Evolutionary conservation across 1,139 yeast genomes (phyloP).

Genomic region (Waltiozyma sp.): DNA sequence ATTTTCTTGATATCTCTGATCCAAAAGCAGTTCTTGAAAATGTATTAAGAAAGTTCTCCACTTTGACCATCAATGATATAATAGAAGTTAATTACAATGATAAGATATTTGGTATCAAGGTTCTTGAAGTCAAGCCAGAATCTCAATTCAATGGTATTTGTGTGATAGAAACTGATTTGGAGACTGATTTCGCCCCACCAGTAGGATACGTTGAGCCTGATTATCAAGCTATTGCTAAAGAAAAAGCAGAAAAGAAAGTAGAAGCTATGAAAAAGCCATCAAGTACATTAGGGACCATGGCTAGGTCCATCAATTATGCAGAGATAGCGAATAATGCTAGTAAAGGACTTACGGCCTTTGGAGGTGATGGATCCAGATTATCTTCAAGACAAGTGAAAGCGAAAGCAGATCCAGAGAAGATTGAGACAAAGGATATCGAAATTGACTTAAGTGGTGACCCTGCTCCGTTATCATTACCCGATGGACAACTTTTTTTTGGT

Average conservation of each 20-base stretch:
- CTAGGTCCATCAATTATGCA: slow-evolving; percentile 61
- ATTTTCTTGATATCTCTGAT: slow-evolving; percentile 85
- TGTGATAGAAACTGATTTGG: slow-evolving; percentile 93
- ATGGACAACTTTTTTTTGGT: slow-evolving; percentile 86
- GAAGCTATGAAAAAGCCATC: slow-evolving; percentile 22
- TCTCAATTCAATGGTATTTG: slow-evolving; percentile 57
- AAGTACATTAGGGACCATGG: slow-evolving; percentile 60
- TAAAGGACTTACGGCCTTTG: slow-evolving; percentile 26
- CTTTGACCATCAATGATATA: slow-evolving; percentile 75
- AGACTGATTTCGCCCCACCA: slow-evolving; percentile 97
- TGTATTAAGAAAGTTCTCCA: slow-evolving; percentile 79
- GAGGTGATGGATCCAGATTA: slow-evolving; percentile 61
- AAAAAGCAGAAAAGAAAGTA: slow-evolving; percentile 10
- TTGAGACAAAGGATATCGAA: slow-evolving; percentile 15
- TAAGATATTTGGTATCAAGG: slow-evolving; percentile 66
- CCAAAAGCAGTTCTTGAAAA: slow-evolving; percentile 96
- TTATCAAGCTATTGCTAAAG: slow-evolving; percentile 25
- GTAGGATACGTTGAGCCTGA: slow-evolving; percentile 95
- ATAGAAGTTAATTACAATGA: slow-evolving; percentile 83
- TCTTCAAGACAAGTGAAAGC: slow-evolving; percentile 41
- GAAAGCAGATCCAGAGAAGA: slow-evolving; percentile 5
- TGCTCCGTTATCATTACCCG: slow-evolving; percentile 63
- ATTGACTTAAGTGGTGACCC: slow-evolving; percentile 29
- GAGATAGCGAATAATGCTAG: slow-evolving; percentile 38
- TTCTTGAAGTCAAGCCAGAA: slow-evolving; percentile 82